phyloP scores from a whole-genome alignment of 1,284 basidiomycete genomes.

The Rhodotorula sp. region DNA sequence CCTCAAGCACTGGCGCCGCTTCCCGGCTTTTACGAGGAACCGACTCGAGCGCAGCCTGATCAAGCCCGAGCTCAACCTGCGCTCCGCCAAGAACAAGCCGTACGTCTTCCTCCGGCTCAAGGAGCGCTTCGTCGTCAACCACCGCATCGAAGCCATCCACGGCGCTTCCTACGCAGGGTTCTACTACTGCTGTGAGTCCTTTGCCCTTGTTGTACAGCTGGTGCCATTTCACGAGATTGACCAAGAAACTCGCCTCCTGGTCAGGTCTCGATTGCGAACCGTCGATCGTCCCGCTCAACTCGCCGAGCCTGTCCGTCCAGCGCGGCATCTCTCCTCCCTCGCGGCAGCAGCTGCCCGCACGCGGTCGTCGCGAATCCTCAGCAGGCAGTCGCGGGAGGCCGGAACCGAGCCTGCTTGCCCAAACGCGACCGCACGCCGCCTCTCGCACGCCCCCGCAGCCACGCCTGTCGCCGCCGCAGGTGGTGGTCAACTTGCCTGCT shows the following conservation, averaged over 20 bases:
- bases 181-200: slow-evolving; percentile 65
- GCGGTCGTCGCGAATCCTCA: not conserved
- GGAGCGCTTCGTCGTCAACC: slow-evolving; percentile 90
- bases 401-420: not conserved
- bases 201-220: not conserved
- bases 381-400: not conserved
- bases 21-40: slow-evolving; percentile 67
- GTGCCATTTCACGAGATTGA: not conserved
- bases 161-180: slow-evolving; percentile 88
- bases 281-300: not conserved
- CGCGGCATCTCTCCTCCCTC: slow-evolving; percentile 18
- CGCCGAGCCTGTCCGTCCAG: not conserved
- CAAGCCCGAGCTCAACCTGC: slow-evolving; percentile 57
- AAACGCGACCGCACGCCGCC: not conserved
- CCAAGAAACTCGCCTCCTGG: no score
- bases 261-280: slow-evolving; percentile 27
- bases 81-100: slow-evolving; percentile 29
- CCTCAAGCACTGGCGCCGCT: slow-evolving; percentile 84
- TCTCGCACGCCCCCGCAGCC: not conserved
- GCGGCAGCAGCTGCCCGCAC: not conserved
- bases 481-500: not conserved
- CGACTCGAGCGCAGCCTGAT: slow-evolving; percentile 67
- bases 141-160: slow-evolving; percentile 79
- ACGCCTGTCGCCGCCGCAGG: not conserved
- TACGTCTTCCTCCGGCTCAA: slow-evolving; percentile 91